These are phyloP conservation scores for Globisporangium heterothallicum DNA, from an alignment of 352 stramenopile species.

Conservation along the genomic window DNA sequence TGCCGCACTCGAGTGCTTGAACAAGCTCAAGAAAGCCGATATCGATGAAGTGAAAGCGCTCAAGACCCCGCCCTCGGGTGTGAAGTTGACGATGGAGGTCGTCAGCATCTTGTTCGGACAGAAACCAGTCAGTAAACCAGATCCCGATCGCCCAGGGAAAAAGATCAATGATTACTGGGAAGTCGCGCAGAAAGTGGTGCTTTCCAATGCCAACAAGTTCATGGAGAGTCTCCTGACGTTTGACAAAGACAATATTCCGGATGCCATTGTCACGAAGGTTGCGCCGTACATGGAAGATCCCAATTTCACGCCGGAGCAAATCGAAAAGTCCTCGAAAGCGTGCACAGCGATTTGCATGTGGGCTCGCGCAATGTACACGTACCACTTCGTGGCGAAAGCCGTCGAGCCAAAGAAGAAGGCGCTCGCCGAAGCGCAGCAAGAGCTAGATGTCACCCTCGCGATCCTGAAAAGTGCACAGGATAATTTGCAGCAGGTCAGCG, in stretches of 20 bases:
- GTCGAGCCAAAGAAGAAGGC: constrained; percentile 76
- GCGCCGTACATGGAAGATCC: constrained; percentile 84
- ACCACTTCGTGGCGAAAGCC: constrained; percentile 78
- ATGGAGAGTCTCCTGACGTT: constrained; percentile 87
- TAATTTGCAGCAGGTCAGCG: constrained; percentile 76
- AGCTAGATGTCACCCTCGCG: constrained; percentile 48
- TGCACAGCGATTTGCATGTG: constrained; percentile 91
- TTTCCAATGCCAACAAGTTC: constrained; percentile 92
- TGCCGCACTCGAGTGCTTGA: constrained; percentile 83
- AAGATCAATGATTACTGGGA: constrained; percentile 92
- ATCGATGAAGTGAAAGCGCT: constrained; percentile 92
- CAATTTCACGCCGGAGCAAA: constrained; percentile 88
- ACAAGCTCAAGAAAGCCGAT: constrained; percentile 88
- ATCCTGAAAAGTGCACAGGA: constrained; percentile 50
- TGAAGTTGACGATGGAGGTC: constrained; percentile 92
- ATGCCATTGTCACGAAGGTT: constrained; percentile 82
- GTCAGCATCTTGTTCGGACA: constrained; percentile 89
- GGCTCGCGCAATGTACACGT: constrained; percentile 80
- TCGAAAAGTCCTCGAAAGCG: constrained; percentile 90
- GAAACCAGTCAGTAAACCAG: constrained; percentile 84
- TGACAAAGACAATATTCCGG: constrained; percentile 93
- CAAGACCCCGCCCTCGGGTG: constrained; percentile 86
- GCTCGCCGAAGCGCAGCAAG: constrained; percentile 47
- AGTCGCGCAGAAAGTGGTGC: constrained; percentile 83
- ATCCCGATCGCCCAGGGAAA: constrained; percentile 84